Evolutionary conservation across 768 basidiomycete genomes (phyloP).

Genomic region (Suillus cothurnatus): DNA sequence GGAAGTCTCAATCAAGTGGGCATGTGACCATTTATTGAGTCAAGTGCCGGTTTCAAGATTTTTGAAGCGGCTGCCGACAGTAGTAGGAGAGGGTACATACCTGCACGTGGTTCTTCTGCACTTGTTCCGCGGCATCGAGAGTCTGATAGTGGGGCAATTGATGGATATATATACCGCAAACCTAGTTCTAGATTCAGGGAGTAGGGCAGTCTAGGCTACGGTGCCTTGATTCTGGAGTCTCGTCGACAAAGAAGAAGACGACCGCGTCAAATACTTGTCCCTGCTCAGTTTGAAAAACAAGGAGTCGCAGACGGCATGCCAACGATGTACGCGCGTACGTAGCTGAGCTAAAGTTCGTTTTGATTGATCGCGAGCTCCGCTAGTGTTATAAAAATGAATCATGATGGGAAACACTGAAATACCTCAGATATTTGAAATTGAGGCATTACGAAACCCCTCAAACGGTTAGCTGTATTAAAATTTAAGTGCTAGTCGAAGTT

Average conservation of each 20-base stretch:
- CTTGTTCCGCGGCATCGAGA: neutral
- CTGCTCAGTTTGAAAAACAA: neutral
- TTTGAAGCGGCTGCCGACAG: neutral
- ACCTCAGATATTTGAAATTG: neutral
- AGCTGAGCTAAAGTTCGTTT: no score
- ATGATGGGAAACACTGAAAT: neutral
- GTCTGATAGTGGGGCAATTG: neutral
- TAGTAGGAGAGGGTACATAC: neutral
- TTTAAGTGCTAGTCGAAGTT: neutral
- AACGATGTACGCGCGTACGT: no score
- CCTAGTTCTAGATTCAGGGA: neutral
- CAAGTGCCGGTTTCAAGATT: neutral
- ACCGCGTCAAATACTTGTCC: neutral
- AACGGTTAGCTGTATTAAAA: neutral
- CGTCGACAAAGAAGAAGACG: neutral
- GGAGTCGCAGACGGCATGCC: neutral
- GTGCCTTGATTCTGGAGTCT: neutral
- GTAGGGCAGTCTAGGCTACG: neutral
- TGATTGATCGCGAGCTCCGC: neutral
- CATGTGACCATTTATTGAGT: neutral
- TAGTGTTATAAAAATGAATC: neutral
- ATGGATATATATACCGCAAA: neutral
- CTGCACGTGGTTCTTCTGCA: neutral
- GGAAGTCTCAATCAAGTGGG: neutral
- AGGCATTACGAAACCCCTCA: neutral